Percentiles rank a stretch among this genome's conserved stretches.
These are phyloP conservation scores for Nidularia pulvinata DNA, from an alignment of 768 basidiomycete genomes.

Conservation along the genomic window DNA sequence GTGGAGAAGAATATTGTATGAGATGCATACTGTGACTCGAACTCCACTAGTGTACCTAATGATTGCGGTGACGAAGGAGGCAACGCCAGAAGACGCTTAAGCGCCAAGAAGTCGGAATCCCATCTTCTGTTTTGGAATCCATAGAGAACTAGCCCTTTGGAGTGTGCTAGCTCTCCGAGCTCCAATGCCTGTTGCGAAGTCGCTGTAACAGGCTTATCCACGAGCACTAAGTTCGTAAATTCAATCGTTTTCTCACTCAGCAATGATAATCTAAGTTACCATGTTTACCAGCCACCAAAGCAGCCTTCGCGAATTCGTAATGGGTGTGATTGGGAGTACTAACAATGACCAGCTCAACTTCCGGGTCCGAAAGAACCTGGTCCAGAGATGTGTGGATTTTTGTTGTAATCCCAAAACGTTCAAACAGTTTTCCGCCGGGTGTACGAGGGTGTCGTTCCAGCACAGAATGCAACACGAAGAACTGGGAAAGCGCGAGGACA, in stretches of 20 bases:
- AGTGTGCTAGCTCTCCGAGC: constrained; percentile 56
- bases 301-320: constrained; percentile 63
- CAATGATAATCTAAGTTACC: constrained; percentile 30
- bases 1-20: background rate
- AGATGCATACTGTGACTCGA: constrained; percentile 68
- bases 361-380: constrained; percentile 56
- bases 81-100: constrained; percentile 56
- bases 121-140: constrained; percentile 77
- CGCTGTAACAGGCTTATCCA: constrained; percentile 79
- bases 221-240: constrained; percentile 48
- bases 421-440: constrained; percentile 62
- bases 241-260: background rate
- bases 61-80: constrained; percentile 49
- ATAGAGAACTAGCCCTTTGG: constrained; percentile 64
- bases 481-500: constrained; percentile 66
- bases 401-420: constrained; percentile 57
- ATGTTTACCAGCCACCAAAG: constrained; percentile 71
- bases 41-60: constrained; percentile 64
- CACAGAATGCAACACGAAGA: constrained; percentile 74
- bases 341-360: constrained; percentile 70
- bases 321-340: constrained; percentile 79
- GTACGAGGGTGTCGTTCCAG: constrained; percentile 68
- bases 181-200: constrained; percentile 57
- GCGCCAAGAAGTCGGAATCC: constrained; percentile 77
- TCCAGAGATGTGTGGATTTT: constrained; percentile 64